phyloP scores from a whole-genome alignment of 2,329 filamentous ascomycete genomes.

The Talaromyces atroroseus region DNA sequence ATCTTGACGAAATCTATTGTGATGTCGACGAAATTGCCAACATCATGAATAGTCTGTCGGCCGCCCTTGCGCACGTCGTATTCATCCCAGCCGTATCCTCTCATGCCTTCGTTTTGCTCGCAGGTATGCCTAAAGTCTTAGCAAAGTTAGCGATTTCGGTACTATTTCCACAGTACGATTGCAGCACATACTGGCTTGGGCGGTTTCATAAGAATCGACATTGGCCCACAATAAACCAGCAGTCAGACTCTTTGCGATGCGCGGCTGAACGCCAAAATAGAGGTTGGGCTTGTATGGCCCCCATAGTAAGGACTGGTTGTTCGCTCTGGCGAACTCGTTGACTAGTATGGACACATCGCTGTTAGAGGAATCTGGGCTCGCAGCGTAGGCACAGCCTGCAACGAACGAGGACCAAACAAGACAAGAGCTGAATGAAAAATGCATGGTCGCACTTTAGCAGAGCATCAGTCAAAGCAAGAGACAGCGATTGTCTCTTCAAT shows the following conservation, averaged over 20 bases:
- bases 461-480: conserved; percentile 17
- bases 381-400: conserved; percentile 24
- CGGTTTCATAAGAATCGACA: conserved; percentile 69
- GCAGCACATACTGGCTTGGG: conserved; percentile 64
- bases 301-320: conserved; percentile 87
- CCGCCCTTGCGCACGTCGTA: conserved; percentile 88
- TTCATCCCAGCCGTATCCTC: conserved; percentile 95
- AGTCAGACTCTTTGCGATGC: conserved; percentile 73
- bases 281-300: conserved; percentile 90
- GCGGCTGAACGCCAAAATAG: conserved; percentile 84
- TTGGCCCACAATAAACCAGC: conserved; percentile 84
- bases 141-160: not conserved
- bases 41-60: conserved; percentile 84
- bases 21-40: conserved; percentile 79
- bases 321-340: conserved; percentile 42
- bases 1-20: conserved; percentile 93
- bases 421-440: conserved; percentile 22
- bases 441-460: conserved; percentile 24
- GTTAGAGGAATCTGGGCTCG: conserved; percentile 18
- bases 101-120: conserved; percentile 90
- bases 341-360: conserved; percentile 31
- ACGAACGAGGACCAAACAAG: conserved; percentile 24
- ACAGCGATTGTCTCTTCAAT: conserved; percentile 15
- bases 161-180: not conserved
- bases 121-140: conserved; percentile 82